Conservation (phyloP, 192 early-diverging fungal species). For the Gorgonomyces haynaldii region DNA sequence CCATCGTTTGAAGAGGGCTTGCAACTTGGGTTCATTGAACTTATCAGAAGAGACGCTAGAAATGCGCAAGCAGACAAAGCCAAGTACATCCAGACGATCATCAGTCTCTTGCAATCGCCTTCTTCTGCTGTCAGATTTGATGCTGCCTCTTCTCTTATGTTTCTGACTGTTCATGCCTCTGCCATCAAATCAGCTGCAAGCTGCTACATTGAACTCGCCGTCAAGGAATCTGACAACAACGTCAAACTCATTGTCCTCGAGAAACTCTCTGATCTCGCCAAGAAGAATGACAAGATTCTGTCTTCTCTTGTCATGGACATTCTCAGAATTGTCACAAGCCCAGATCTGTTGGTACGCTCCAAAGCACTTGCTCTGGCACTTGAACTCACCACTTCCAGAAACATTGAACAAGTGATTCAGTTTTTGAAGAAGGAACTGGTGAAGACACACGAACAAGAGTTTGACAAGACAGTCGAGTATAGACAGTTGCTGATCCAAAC, state of each 20-base stretch:
- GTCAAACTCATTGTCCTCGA: constrained; percentile 94
- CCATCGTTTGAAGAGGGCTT: constrained; percentile 78
- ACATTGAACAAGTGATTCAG: constrained; percentile 83
- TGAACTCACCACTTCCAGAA: constrained; percentile 81
- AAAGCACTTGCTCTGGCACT: constrained; percentile 78
- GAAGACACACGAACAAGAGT: constrained; percentile 83
- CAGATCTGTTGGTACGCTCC: constrained; percentile 89
- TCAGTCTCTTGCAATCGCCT: constrained; percentile 67
- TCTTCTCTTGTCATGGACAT: constrained; percentile 97
- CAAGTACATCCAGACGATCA: constrained; percentile 86
- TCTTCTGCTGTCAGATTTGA: constrained; percentile 94
- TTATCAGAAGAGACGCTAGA: constrained; percentile 85
- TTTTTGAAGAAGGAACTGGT: constrained; percentile 94
- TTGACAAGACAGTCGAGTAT: constrained; percentile 89
- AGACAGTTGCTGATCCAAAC: constrained; percentile 91
- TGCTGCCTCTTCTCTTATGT: constrained; percentile 85
- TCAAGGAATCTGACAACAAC: constrained; percentile 95
- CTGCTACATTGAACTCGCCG: constrained; percentile 81
- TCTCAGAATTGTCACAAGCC: constrained; percentile 76
- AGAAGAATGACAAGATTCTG: constrained; percentile 77
- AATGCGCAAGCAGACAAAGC: constrained; percentile 73
- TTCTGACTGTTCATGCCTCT: constrained; percentile 71
- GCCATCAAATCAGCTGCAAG: constrained; percentile 86
- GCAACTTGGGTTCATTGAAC: constrained; percentile 86
- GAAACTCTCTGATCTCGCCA: constrained; percentile 75